Evolutionary conservation across 2,329 filamentous ascomycete genomes (phyloP), one percentile per base, ranked within the genome.

Genomic region (Eutypa lata): DNA sequence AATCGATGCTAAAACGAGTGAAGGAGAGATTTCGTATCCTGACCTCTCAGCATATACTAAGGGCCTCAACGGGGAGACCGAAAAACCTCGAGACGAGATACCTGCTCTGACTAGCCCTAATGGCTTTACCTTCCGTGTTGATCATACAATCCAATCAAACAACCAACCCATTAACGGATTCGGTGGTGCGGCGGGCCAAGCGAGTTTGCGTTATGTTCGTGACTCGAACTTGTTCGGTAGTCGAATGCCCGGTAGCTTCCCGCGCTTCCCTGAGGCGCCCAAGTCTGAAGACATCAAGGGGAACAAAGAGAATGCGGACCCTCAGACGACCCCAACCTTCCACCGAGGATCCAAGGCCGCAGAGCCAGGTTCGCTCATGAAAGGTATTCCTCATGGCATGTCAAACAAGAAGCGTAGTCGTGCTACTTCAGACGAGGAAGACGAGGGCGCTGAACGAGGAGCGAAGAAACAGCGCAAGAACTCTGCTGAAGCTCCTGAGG

Each of bases 351-450:
- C 38, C 18, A 42, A 42, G 19, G 13, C 38, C 8, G 10, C 21
- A 3, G 55, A 38, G 49, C 3, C 22, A 28, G 16, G 21, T n/a
- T n/a, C 21, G 42, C 18, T 19, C 19, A 24, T 16, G 22, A 62
- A 68, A n/a, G 76, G 76, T 38, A 76, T 83, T 37, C 76, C 81
- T 3, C 84, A 87, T 59, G 84, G 84, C 18, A 80, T 88, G 70
- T 68, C 74, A 7, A 87, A 83, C 71, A 87, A 88, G 75, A 88
- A 86, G 71, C 80, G 84, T 24, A 77, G 80, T 60, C 77, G 84
- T n/a, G 77, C 78, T 16, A 78, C 71, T 49, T 77, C 76, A 47
- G 80, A 82, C 51, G 77, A 79, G 48, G 67, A 74, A 45, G 73
- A 66, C 24, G 61, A 78, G 55, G 76, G 71, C 2, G 69, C 66